Conservation (phyloP, 2,329 filamentous ascomycete species). For the Fusarium sp. region DNA sequence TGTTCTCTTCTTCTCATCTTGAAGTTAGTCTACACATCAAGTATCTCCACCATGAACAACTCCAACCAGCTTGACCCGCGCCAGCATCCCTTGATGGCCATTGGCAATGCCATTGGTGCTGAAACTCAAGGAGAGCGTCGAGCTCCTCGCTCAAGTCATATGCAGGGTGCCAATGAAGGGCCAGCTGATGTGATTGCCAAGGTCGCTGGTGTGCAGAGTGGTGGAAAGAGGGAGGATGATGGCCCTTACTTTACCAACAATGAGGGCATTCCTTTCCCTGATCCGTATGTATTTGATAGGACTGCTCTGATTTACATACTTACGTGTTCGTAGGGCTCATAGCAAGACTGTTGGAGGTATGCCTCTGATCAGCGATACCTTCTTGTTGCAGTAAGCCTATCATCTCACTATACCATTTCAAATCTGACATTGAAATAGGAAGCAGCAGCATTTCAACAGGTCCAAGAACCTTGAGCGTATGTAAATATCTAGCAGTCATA, state of each 20-base stretch:
- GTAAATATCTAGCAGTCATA: background rate
- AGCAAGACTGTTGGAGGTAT: slow-evolving; percentile 10
- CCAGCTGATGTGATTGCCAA: slow-evolving; percentile 10
- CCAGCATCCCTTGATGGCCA: slow-evolving; percentile 6
- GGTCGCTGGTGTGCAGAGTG: background rate
- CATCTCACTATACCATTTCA: background rate
- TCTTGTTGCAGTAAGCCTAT: slow-evolving; percentile 6
- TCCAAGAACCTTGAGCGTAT: slow-evolving; percentile 16
- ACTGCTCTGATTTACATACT: background rate
- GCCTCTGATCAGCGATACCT: slow-evolving; percentile 2
- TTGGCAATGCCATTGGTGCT: slow-evolving; percentile 7
- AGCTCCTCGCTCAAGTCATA: background rate
- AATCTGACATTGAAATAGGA: background rate
- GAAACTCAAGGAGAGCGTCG: background rate
- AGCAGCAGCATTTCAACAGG: slow-evolving; percentile 16
- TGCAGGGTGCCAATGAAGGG: slow-evolving; percentile 5
- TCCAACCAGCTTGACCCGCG: slow-evolving; percentile 15
- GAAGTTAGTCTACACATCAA: background rate
- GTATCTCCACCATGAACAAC: slow-evolving; percentile 6
- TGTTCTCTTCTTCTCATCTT: background rate
- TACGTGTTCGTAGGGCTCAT: background rate
- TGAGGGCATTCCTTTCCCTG: slow-evolving; percentile 3
- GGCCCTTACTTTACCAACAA: slow-evolving; percentile 13
- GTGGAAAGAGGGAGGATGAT: slow-evolving; percentile 14
- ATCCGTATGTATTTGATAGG: background rate